phyloP scores from a whole-genome alignment of 2,329 filamentous ascomycete genomes.

The Cryphonectria parasitica region DNA sequence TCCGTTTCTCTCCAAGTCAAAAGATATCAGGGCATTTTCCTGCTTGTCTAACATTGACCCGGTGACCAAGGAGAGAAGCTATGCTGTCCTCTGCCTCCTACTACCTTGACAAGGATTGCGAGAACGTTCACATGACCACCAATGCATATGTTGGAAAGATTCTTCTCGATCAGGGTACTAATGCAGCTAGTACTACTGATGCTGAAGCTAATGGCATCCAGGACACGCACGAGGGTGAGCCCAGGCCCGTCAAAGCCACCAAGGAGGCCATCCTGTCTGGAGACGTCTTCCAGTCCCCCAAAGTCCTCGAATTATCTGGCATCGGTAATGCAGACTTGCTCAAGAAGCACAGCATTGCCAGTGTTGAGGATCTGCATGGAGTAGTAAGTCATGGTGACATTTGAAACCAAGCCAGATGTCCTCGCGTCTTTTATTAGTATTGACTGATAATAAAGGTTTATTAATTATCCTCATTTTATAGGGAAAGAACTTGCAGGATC shows the following conservation, averaged over 20 bases:
- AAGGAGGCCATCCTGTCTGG: slow-evolving; percentile 39
- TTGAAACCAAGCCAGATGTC: background rate
- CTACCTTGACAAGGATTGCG: slow-evolving; percentile 17
- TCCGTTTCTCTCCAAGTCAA: slow-evolving; percentile 12
- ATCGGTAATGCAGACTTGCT: slow-evolving; percentile 37
- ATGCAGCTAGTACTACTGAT: background rate
- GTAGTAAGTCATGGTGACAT: slow-evolving; percentile 33
- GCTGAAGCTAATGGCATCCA: slow-evolving; percentile 33
- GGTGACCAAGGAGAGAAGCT: slow-evolving; percentile 29
- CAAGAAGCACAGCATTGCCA: slow-evolving; percentile 32
- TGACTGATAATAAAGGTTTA: background rate
- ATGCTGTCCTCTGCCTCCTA: slow-evolving; percentile 28
- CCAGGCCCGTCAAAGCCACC: slow-evolving; percentile 25
- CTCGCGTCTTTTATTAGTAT: background rate
- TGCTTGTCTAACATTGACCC: slow-evolving; percentile 27
- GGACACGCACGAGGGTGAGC: slow-evolving; percentile 30
- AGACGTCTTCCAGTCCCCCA: slow-evolving; percentile 39
- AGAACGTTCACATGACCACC: slow-evolving; percentile 29
- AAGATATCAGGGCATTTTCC: slow-evolving; percentile 20
- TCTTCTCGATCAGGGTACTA: slow-evolving; percentile 18
- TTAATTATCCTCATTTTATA: background rate
- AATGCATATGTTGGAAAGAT: slow-evolving; percentile 35
- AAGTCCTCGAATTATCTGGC: slow-evolving; percentile 41
- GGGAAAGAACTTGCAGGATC: slow-evolving; percentile 37
- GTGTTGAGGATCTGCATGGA: slow-evolving; percentile 37